Percentiles rank a stretch among this genome's conserved stretches.
Conservation (phyloP, 2,329 filamentous ascomycete genomes). For the Paracorniculantispora psalliotae region DNA sequence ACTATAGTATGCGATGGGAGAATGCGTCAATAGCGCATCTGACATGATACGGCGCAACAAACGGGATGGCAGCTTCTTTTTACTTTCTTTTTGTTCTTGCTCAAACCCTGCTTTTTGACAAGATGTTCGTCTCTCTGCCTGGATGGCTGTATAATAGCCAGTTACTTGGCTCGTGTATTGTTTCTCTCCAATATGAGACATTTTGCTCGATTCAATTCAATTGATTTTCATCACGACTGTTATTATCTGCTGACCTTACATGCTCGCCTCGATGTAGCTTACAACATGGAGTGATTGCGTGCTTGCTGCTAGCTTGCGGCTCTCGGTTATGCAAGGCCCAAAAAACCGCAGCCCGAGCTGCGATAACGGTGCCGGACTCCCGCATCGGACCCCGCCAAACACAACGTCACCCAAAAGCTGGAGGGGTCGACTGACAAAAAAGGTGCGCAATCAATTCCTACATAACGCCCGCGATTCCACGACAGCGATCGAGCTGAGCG, state of each 20-base stretch:
- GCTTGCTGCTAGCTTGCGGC: background rate
- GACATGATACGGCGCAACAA: background rate
- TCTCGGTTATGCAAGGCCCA: slow-evolving; percentile 3
- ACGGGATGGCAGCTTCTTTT: background rate
- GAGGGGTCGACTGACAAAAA: background rate
- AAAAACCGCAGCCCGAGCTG: background rate
- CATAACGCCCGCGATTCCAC: background rate
- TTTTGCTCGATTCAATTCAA: background rate
- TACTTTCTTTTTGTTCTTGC: background rate
- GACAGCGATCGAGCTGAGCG: background rate
- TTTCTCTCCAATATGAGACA: background rate
- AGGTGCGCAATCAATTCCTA: background rate
- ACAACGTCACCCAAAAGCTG: background rate
- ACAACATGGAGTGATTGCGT: slow-evolving; percentile 1
- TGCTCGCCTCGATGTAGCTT: background rate
- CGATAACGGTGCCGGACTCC: slow-evolving; percentile 2
- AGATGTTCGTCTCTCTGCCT: background rate
- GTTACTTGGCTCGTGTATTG: slow-evolving; percentile 4
- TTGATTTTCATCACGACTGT: background rate
- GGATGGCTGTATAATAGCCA: background rate
- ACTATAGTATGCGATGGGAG: background rate
- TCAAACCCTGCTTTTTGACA: background rate
- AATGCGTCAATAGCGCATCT: background rate
- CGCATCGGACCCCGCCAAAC: background rate
- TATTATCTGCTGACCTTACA: too few relatives aligned